Evolutionary conservation across 768 basidiomycete species (phyloP).

Genomic region (Lactarius quietus): DNA sequence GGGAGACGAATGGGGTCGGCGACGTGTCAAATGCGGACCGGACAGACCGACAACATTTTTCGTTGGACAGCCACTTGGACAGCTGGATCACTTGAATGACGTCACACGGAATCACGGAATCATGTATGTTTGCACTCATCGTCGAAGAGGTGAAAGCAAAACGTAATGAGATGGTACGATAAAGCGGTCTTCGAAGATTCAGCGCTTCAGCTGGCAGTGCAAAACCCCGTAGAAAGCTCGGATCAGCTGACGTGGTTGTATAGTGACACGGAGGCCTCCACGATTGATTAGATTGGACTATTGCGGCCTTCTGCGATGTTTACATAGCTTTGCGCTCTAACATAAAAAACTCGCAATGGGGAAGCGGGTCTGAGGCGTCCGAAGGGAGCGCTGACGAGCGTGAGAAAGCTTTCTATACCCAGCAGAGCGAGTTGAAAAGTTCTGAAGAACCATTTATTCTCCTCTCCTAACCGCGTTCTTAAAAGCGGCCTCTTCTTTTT

Average conservation of each 20-base stretch:
- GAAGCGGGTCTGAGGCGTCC: slow-evolving; percentile 5
- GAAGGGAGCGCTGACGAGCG: slow-evolving; percentile 3
- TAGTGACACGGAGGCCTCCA: background rate
- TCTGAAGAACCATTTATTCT: slow-evolving; percentile 1
- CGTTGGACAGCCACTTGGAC: background rate
- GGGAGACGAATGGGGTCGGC: background rate
- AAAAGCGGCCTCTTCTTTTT: slow-evolving; percentile 13
- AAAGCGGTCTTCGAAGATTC: background rate
- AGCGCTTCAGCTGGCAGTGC: background rate
- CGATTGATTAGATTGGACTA: background rate
- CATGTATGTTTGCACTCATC: background rate
- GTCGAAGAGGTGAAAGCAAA: background rate
- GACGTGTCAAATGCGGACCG: background rate
- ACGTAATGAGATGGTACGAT: slow-evolving; percentile 9
- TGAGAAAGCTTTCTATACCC: slow-evolving; percentile 20
- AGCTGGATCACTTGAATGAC: background rate
- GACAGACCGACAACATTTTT: background rate
- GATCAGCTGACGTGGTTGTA: slow-evolving; percentile 18
- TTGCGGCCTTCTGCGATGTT: background rate
- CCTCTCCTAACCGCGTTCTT: slow-evolving; percentile 25
- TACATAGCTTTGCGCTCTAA: background rate
- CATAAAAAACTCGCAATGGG: background rate
- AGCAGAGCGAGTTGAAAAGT: slow-evolving; percentile 14
- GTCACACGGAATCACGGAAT: background rate
- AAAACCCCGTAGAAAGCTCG: slow-evolving; percentile 6